Base-by-base conservation (phyloP, 208 protist species). In the Borovskyia barvae region DNA sequence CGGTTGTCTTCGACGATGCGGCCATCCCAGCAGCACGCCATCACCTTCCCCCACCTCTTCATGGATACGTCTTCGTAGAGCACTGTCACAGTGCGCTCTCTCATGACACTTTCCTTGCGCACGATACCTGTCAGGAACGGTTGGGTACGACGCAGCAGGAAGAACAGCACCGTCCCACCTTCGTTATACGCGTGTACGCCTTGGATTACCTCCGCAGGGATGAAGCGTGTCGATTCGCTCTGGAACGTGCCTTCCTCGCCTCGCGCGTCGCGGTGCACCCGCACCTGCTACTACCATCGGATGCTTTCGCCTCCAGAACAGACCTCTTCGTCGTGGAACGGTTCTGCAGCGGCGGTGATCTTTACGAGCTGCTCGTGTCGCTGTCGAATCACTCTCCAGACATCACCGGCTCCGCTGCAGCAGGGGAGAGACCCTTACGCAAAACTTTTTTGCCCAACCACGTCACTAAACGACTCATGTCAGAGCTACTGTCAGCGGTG, bases 131-230 rank as follows among this genome's bases (percentile, higher is more conserved):
- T 9, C 28, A 26, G 46, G 26, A 36, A 22, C 41, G 24, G 2
- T 28, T 5, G 28, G 19, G 5, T 5, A 26, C 41, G 11, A 9
- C 9, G 55, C 56, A 24, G 11, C 45, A 70, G 19, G 46, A 50
- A 33, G n/a, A n/a, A n/a, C n/a, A n/a, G n/a, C n/a, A n/a, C n/a
- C n/a, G n/a, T n/a, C n/a, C n/a, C n/a, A 73, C 81, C 22, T 72
- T 84, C 12, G 62, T 84, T 14, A 70, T 91, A 17, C 78, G 83
- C 8, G 75, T 90, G 5, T 87, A 84, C 59, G 74, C 87, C 11
- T 48, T 90, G 2, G 83, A 79, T 29, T 75, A 72, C 26, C 54
- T 94, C 35, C 68, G 69, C 8, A 30, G 50, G 6, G 64, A 87
- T 37, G 67, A 80, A 20, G 52, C 69, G 35, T 57, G 74, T 5